Conservation (phyloP, 352 stramenopile species). For the Phytophthora multivora region DNA sequence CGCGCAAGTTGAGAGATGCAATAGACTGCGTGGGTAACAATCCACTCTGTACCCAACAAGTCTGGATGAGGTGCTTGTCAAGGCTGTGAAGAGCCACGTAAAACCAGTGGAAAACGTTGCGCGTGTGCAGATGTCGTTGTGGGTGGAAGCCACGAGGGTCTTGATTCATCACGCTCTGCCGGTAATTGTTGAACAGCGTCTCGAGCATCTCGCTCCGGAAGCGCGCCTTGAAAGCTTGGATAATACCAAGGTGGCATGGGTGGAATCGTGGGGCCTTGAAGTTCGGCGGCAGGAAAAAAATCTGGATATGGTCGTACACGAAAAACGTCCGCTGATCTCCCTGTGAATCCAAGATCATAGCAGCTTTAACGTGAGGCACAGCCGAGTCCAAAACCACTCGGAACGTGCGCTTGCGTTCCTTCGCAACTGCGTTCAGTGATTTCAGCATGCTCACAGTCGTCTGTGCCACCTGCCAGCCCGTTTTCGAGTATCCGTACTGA, state of each 20-base stretch:
- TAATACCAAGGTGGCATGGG: conserved; percentile 73
- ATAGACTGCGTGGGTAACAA: conserved; percentile 70
- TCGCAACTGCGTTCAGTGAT: conserved; percentile 72
- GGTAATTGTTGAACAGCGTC: conserved; percentile 72
- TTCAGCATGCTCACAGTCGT: conserved; percentile 85
- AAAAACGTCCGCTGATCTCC: conserved; percentile 89
- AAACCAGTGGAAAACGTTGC: conserved; percentile 89
- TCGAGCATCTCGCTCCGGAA: conserved; percentile 84
- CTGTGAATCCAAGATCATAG: conserved; percentile 86
- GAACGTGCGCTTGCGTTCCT: conserved; percentile 77
- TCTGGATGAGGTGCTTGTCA: conserved; percentile 69
- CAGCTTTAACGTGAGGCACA: conserved; percentile 84
- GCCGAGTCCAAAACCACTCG: conserved; percentile 82
- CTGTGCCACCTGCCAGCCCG: conserved; percentile 77
- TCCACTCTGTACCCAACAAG: conserved; percentile 75
- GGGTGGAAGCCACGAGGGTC: conserved; percentile 53
- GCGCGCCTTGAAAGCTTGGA: conserved; percentile 80
- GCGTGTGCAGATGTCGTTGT: conserved; percentile 62
- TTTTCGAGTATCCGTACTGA: conserved; percentile 84
- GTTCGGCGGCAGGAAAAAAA: conserved; percentile 84
- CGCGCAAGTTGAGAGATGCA: conserved; percentile 70
- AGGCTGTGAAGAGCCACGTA: conserved; percentile 76
- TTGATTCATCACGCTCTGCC: conserved; percentile 51
- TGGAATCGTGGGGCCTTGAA: conserved; percentile 78
- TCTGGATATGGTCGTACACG: conserved; percentile 79